phyloP scores from a whole-genome alignment of 2,329 filamentous ascomycete species.

The Pseudopithomyces chartarum region DNA sequence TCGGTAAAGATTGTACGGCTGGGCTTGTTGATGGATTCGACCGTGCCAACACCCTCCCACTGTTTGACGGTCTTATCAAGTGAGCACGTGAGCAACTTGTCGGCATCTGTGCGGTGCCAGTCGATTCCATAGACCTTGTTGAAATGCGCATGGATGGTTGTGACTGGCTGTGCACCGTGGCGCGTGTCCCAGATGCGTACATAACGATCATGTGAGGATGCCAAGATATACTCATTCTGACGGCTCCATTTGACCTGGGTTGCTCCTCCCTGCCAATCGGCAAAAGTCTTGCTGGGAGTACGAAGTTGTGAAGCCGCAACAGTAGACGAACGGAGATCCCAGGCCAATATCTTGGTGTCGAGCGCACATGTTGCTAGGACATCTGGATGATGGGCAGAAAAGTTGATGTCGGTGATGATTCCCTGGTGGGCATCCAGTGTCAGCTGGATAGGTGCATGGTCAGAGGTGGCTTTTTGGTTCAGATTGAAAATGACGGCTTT shows the following conservation, averaged over 20 bases:
- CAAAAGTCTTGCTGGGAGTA: conserved; percentile 63
- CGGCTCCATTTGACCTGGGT: conserved; percentile 96
- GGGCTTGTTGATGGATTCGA: conserved; percentile 48
- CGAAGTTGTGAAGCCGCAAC: conserved; percentile 29
- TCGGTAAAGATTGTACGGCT: conserved; percentile 74
- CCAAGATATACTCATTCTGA: conserved; percentile 82
- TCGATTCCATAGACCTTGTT: conserved; percentile 96
- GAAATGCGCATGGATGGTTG: conserved; percentile 83
- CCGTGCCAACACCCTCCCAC: conserved; percentile 75
- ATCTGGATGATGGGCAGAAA: conserved; percentile 90
- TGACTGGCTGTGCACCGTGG: conserved; percentile 75
- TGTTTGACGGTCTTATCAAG: conserved; percentile 92
- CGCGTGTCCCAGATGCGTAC: conserved; percentile 90
- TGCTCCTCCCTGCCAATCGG: conserved; percentile 90
- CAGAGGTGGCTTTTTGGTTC: conserved; percentile 55
- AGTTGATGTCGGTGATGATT: conserved; percentile 95
- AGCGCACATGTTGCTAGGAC: conserved; percentile 88
- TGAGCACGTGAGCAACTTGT: conserved; percentile 82
- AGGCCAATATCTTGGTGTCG: conserved; percentile 90
- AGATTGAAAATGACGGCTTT: conserved; percentile 94
- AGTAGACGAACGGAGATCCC: conserved; percentile 79
- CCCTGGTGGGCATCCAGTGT: conserved; percentile 84
- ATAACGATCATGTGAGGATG: conserved; percentile 87
- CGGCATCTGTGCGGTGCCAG: conserved; percentile 81
- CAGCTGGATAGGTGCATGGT: conserved; percentile 84